phyloP scores from a whole-genome alignment of 306 rosid species.

The Pyrus betulifolia region DNA sequence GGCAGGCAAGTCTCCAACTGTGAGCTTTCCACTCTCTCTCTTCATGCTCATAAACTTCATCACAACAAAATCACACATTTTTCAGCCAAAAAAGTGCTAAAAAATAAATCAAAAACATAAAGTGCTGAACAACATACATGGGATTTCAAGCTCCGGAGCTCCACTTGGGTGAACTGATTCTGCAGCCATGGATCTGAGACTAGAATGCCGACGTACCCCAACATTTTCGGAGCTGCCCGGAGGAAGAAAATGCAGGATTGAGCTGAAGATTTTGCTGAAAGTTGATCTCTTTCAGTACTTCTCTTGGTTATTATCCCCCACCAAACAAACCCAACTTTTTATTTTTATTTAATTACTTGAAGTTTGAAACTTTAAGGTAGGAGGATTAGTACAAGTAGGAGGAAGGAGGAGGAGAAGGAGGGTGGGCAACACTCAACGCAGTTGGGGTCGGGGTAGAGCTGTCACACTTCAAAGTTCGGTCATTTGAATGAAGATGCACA shows the following conservation, averaged over 20 bases:
- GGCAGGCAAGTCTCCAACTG: conserved; percentile 68
- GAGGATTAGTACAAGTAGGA: not conserved
- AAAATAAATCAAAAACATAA: not conserved
- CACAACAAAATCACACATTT: not conserved
- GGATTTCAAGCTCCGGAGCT: conserved; percentile 80
- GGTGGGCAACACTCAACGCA: conserved; percentile 17
- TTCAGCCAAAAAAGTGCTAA: not conserved
- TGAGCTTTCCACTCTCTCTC: conserved; percentile 71
- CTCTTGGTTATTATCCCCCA: not conserved
- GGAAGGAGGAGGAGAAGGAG: not conserved
- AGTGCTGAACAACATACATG: conserved; percentile 39
- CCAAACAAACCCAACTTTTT: not conserved
- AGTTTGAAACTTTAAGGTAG: not conserved
- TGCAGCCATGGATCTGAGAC: conserved; percentile 99
- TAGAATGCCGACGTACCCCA: conserved; percentile 80
- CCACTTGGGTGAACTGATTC: conserved; percentile 95
- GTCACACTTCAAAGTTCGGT: conserved; percentile 52
- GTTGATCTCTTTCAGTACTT: not conserved
- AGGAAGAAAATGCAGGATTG: not conserved
- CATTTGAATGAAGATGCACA: conserved; percentile 22
- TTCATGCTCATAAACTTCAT: conserved; percentile 72
- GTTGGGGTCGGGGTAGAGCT: conserved; percentile 66
- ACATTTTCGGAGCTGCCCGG: conserved; percentile 33
- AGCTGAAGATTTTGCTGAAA: not conserved
- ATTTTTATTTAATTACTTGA: not conserved